A percentile compares a stretch with the other conserved stretches of the same genome.
Conservation (phyloP, 2,329 filamentous ascomycete species). For the Colletotrichum liriopes region DNA sequence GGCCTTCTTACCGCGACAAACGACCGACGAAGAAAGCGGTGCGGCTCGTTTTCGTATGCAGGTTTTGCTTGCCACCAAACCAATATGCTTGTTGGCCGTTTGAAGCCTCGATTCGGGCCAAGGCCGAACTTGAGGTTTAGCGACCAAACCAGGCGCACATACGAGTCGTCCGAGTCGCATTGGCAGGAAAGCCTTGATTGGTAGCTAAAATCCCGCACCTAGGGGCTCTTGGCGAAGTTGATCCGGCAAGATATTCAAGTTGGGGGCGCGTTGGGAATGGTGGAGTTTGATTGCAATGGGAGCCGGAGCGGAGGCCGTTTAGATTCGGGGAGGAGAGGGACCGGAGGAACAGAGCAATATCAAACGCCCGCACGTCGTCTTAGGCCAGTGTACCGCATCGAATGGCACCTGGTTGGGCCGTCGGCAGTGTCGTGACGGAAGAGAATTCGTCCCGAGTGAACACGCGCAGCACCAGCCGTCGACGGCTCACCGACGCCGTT, state of each 20-base stretch:
- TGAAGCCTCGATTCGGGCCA: conserved; percentile 1
- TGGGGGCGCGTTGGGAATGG: conserved; percentile 25
- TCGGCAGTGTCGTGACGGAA: conserved; percentile 25
- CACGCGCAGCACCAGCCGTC: neutral
- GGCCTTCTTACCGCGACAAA: neutral
- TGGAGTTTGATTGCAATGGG: conserved; percentile 7
- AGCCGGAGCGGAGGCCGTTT: conserved; percentile 31
- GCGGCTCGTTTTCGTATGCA: too few relatives aligned
- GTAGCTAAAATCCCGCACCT: conserved; percentile 34
- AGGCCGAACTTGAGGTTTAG: neutral
- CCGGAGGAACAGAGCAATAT: neutral
- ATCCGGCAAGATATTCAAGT: conserved; percentile 10
- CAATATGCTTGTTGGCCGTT: neutral
- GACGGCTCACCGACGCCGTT: conserved; percentile 6
- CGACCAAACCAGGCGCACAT: neutral
- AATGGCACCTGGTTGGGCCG: conserved; percentile 20
- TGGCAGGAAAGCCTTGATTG: conserved; percentile 2
- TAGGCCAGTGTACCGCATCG: neutral
- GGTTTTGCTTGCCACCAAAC: too few relatives aligned
- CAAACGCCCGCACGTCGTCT: conserved; percentile 7
- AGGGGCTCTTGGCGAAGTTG: conserved; percentile 31
- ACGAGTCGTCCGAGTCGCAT: neutral
- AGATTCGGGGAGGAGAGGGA: neutral
- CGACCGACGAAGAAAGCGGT: too few relatives aligned
- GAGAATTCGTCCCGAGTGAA: conserved; percentile 26